Conservation (phyloP, 371 early-diverging fungal genomes). For the Saksenaea oblongispora region DNA sequence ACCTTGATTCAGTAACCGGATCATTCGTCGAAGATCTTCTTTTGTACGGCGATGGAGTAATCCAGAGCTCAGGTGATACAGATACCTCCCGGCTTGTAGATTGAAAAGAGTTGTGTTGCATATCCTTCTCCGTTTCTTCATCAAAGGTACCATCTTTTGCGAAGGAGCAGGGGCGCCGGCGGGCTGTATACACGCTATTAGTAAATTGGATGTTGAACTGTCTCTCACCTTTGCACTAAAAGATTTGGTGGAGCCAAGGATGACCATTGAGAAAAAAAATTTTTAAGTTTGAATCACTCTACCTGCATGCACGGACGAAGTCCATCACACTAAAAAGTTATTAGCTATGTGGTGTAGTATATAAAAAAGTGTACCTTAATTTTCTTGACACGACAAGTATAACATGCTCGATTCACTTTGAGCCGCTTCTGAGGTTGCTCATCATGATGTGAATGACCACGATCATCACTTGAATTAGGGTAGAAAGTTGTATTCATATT, state of each 20-base stretch:
- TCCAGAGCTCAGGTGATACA: background rate
- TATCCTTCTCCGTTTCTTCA: background rate
- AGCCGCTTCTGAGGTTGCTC: conserved; percentile 34
- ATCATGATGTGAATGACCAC: background rate
- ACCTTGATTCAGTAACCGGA: background rate
- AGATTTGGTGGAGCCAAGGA: background rate
- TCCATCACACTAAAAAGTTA: conserved; percentile 49
- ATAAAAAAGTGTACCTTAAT: conserved; percentile 36
- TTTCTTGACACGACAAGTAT: conserved; percentile 51
- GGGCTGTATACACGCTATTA: conserved; percentile 13
- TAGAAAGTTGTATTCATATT: background rate
- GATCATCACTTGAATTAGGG: background rate
- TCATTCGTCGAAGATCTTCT: background rate
- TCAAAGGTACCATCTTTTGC: conserved; percentile 20
- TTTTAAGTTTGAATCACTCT: background rate
- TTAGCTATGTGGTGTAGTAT: background rate
- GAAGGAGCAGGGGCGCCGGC: conserved; percentile 29
- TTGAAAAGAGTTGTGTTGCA: background rate
- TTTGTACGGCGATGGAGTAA: background rate
- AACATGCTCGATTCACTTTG: conserved; percentile 49
- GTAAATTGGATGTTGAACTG: background rate
- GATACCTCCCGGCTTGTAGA: background rate
- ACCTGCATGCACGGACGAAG: conserved; percentile 60
- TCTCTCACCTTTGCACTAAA: conserved; percentile 20
- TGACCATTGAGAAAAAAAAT: background rate